Percentiles rank a stretch among this genome's conserved stretches.
phyloP scores from a whole-genome alignment of 179 eudicot species.

The Beta lomatogona region DNA sequence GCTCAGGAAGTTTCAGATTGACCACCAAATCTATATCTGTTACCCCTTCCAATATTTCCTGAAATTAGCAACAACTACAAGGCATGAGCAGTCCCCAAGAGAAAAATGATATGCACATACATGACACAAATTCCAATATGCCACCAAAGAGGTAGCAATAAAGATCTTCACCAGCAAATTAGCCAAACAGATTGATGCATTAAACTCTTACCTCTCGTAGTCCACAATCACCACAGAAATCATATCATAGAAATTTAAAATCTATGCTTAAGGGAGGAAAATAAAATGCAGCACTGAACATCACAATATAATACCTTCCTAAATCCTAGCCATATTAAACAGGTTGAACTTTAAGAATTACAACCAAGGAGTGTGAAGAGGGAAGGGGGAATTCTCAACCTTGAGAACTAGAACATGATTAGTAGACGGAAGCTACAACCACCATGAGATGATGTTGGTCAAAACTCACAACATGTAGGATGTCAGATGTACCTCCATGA shows the following conservation, averaged over 20 bases:
- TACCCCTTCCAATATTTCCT: constrained; percentile 95
- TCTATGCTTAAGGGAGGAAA: not conserved
- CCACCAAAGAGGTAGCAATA: not conserved
- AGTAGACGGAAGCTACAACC: not conserved
- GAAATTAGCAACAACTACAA: constrained; percentile 21
- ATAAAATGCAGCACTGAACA: not conserved
- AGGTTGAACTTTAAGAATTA: not conserved
- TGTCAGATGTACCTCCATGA: not conserved
- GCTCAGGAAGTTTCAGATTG: constrained; percentile 85
- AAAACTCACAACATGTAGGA: too few relatives aligned
- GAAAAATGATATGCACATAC: not conserved
- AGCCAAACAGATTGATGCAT: not conserved
- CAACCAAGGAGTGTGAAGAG: not conserved
- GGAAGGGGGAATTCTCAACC: not conserved
- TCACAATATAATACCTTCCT: not conserved
- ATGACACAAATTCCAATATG: not conserved
- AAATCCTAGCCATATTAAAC: not conserved
- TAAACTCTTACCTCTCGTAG: not conserved
- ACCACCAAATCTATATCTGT: constrained; percentile 94
- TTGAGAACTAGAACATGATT: not conserved
- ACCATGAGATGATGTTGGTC: not conserved
- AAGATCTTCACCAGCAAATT: not conserved
- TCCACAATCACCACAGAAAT: not conserved
- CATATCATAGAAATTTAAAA: not conserved
- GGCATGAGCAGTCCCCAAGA: not conserved